Conservation (phyloP, 2,329 filamentous ascomycete species). For the Escovopsis sp. region DNA sequence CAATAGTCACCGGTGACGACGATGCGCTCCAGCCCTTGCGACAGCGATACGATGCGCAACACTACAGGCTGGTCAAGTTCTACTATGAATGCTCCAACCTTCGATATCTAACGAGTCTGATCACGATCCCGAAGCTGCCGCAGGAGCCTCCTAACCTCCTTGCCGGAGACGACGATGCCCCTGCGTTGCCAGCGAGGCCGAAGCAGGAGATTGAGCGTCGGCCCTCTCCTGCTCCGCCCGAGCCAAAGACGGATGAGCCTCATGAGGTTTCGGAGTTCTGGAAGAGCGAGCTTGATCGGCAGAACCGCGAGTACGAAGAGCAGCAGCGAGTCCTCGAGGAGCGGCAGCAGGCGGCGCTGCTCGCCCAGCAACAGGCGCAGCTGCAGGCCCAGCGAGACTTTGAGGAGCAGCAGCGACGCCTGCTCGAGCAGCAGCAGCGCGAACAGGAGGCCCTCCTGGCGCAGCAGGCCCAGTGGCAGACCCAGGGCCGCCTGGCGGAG, state of each 20-base stretch:
- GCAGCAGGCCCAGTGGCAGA: conserved; percentile 86
- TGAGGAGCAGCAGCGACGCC: conserved; percentile 77
- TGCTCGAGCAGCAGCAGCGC: conserved; percentile 77
- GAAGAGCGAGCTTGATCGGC: conserved; percentile 80
- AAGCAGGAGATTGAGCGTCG: conserved; percentile 57
- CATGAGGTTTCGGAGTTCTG: conserved; percentile 97
- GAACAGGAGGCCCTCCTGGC: conserved; percentile 81
- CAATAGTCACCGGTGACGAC: conserved; percentile 76
- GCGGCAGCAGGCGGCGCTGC: conserved; percentile 67
- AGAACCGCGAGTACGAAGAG: conserved; percentile 89
- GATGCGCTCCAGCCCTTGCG: conserved; percentile 82
- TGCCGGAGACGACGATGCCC: conserved; percentile 68
- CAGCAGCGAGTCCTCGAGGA: conserved; percentile 82
- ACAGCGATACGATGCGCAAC: conserved; percentile 82
- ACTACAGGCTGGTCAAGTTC: conserved; percentile 91
- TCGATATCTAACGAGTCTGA: conserved; percentile 87
- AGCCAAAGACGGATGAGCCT: conserved; percentile 60
- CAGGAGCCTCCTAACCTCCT: conserved; percentile 86
- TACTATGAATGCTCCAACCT: conserved; percentile 99
- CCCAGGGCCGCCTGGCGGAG: conserved; percentile 88
- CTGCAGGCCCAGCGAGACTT: conserved; percentile 87
- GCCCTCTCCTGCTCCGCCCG: conserved; percentile 45
- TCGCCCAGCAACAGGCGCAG: conserved; percentile 67
- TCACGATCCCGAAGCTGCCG: conserved; percentile 88
- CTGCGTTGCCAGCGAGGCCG: conserved; percentile 66